Evolutionary conservation across 2,329 filamentous ascomycete genomes (phyloP).

Genomic region (Plectosphaerella sp.): DNA sequence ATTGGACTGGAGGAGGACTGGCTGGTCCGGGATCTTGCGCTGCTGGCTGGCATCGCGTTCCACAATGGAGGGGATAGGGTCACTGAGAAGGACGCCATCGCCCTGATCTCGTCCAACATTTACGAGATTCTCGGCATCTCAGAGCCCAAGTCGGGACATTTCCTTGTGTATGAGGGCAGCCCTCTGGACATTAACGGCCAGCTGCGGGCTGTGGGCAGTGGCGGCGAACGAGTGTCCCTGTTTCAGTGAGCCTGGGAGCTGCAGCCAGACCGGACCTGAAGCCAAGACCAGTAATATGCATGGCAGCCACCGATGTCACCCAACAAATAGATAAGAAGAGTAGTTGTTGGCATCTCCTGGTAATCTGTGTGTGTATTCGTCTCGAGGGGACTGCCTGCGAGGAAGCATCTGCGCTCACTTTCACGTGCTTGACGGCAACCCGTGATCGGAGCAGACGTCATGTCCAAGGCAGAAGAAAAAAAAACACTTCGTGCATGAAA

Average conservation of each 20-base stretch:
- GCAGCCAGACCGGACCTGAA: too few relatives aligned
- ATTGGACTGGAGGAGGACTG: constrained; percentile 60
- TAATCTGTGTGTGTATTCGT: too few relatives aligned
- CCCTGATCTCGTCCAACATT: constrained; percentile 52
- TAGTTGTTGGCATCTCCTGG: too few relatives aligned
- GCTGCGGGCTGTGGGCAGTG: constrained; percentile 48
- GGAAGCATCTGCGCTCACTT: too few relatives aligned
- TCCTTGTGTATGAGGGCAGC: constrained; percentile 59
- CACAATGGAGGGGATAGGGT: constrained; percentile 53
- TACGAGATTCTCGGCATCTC: constrained; percentile 52
- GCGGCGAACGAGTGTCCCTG: constrained; percentile 27
- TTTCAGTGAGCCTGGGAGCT: constrained; percentile 21
- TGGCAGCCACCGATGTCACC: too few relatives aligned
- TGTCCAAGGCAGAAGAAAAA: too few relatives aligned
- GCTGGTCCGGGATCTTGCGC: constrained; percentile 53
- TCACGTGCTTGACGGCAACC: too few relatives aligned
- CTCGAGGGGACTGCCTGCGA: too few relatives aligned
- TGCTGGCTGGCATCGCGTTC: constrained; percentile 56
- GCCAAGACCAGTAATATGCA: too few relatives aligned
- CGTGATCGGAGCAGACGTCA: too few relatives aligned
- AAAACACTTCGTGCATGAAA: too few relatives aligned
- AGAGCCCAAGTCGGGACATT: constrained; percentile 36
- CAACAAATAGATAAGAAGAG: too few relatives aligned
- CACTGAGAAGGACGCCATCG: constrained; percentile 49
- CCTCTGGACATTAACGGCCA: constrained; percentile 56